Conservation (phyloP, 2,329 filamentous ascomycete species). For the Cylindrodendrum hubeiense region DNA sequence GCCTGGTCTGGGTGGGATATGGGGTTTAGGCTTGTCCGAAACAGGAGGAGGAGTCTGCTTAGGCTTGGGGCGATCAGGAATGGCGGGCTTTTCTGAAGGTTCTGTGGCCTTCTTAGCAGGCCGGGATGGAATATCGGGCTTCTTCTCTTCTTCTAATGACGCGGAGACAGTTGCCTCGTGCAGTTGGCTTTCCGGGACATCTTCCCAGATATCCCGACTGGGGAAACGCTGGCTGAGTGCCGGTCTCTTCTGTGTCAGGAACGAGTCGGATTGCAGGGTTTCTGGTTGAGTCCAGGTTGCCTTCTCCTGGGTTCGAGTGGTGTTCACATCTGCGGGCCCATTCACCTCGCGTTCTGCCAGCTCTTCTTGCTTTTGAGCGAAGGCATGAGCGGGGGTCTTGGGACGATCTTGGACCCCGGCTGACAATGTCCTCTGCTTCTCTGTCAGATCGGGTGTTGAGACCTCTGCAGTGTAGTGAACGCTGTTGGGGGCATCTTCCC, state of each 20-base stretch:
- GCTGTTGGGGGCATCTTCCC: constrained; percentile 95
- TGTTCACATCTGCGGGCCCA: constrained; percentile 45
- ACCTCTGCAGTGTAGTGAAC: constrained; percentile 84
- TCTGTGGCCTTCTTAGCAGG: constrained; percentile 55
- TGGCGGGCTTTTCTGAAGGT: constrained; percentile 55
- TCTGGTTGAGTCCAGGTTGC: constrained; percentile 61
- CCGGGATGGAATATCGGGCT: constrained; percentile 47
- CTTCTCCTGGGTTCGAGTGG: constrained; percentile 48
- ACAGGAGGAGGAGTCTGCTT: constrained; percentile 57
- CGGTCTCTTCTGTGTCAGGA: constrained; percentile 66
- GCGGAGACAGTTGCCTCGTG: constrained; percentile 79
- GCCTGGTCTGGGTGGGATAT: constrained; percentile 71
- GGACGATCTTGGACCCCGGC: constrained; percentile 50
- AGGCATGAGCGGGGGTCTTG: constrained; percentile 72
- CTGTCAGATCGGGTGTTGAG: constrained; percentile 74
- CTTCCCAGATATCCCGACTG: constrained; percentile 95
- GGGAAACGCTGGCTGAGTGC: constrained; percentile 81
- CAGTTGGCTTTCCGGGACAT: constrained; percentile 85
- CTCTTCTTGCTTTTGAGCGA: constrained; percentile 75
- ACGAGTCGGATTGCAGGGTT: constrained; percentile 54
- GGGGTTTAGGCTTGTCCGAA: constrained; percentile 69
- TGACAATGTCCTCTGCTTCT: constrained; percentile 53
- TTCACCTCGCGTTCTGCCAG: constrained; percentile 68
- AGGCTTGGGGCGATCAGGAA: constrained; percentile 68
- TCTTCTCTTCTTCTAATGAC: constrained; percentile 45